These are phyloP conservation scores for Pseudogymnoascus sp. DNA, from an alignment of 2,329 filamentous ascomycete genomes.

Conservation along the genomic window DNA sequence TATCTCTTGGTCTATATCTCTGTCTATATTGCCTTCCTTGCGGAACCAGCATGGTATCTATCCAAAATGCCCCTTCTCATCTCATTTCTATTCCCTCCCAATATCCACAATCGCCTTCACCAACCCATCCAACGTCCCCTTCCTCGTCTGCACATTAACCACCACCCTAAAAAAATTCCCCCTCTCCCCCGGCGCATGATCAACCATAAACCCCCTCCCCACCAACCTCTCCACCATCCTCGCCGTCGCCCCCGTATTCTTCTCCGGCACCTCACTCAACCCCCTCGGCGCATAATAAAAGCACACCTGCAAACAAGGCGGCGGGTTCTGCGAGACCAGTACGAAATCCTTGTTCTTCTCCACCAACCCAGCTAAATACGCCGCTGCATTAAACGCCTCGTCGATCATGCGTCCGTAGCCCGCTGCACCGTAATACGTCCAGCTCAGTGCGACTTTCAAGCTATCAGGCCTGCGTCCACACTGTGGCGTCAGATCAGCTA, in stretches of 20 bases:
- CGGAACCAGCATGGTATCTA: neutral
- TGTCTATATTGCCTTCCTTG: neutral
- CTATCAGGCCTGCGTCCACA: slow-evolving; percentile 81
- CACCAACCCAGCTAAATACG: slow-evolving; percentile 56
- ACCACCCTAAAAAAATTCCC: slow-evolving; percentile 63
- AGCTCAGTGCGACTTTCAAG: slow-evolving; percentile 78
- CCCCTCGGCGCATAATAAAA: slow-evolving; percentile 72
- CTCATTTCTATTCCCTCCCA: slow-evolving; percentile 11
- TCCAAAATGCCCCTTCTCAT: neutral
- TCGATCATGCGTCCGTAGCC: slow-evolving; percentile 67
- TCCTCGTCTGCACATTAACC: slow-evolving; percentile 52
- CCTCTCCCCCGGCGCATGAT: slow-evolving; percentile 40
- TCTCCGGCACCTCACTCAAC: slow-evolving; percentile 32
- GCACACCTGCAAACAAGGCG: slow-evolving; percentile 87
- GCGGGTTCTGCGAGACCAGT: slow-evolving; percentile 65
- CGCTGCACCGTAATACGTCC: slow-evolving; percentile 75
- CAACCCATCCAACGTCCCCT: slow-evolving; percentile 53
- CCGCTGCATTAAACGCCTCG: slow-evolving; percentile 62
- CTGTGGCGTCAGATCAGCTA: slow-evolving; percentile 87
- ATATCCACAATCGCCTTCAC: slow-evolving; percentile 45
- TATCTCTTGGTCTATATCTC: neutral
- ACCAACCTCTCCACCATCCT: slow-evolving; percentile 46
- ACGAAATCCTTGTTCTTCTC: slow-evolving; percentile 49
- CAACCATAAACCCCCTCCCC: slow-evolving; percentile 57
- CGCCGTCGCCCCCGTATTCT: slow-evolving; percentile 48